A percentile compares a stretch with the other conserved stretches of the same genome.
Conservation (phyloP, 306 rosid genomes). For the Sophora flavescens region DNA sequence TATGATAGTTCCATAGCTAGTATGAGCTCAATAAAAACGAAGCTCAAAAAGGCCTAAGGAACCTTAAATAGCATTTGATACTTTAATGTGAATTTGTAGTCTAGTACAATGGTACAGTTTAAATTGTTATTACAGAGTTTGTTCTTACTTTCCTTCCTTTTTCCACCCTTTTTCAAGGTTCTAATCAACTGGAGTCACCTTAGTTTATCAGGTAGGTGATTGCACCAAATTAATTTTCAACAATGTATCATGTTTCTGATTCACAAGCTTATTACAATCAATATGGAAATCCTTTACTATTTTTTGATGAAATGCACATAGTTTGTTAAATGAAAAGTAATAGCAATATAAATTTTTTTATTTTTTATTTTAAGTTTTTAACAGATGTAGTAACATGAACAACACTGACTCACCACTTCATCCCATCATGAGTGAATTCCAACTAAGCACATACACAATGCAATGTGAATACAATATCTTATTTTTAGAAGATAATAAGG, state of each 20-base stretch:
- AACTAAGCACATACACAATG: neutral
- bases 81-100: neutral
- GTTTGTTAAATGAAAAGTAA: neutral
- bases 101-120: neutral
- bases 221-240: constrained; percentile 16
- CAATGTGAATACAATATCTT: neutral
- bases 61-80: constrained; percentile 4
- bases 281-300: constrained; percentile 20
- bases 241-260: neutral
- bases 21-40: constrained; percentile 17
- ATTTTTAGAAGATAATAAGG: neutral
- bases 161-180: constrained; percentile 19
- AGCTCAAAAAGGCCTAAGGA: constrained; percentile 2
- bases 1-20: neutral
- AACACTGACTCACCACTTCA: constrained; percentile 82
- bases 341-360: constrained; percentile 3
- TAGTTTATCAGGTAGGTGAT: neutral
- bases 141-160: constrained; percentile 8
- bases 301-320: neutral
- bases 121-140: constrained; percentile 14
- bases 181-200: neutral
- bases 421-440: constrained; percentile 86
- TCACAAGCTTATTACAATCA: constrained; percentile 8
- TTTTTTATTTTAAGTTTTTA: neutral
- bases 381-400: constrained; percentile 2